A percentile compares a stretch with the other conserved stretches of the same genome.
Conservation (phyloP, 805 yeast genomes). For the Debaryomyces castellii region DNA sequence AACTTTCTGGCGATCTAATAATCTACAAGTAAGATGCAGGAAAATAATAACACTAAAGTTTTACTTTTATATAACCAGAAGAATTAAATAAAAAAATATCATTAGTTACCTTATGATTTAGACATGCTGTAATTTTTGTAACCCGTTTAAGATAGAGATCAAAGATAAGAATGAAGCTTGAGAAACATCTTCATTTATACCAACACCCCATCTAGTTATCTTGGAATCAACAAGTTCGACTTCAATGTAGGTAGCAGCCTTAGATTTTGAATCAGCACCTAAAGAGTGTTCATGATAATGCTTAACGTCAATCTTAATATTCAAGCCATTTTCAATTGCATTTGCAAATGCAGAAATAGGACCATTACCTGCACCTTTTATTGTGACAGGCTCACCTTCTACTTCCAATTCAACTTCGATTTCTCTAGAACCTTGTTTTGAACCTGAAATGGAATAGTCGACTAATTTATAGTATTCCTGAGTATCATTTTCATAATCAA, state of each 20-base stretch:
- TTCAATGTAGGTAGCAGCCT: constrained; percentile 74
- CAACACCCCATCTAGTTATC: constrained; percentile 78
- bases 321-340: constrained; percentile 53
- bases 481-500: constrained; percentile 30
- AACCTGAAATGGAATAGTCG: constrained; percentile 48
- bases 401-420: constrained; percentile 51
- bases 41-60: neutral
- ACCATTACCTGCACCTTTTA: constrained; percentile 75
- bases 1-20: neutral
- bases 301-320: constrained; percentile 56
- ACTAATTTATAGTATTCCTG: constrained; percentile 34
- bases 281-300: constrained; percentile 79
- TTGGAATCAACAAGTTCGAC: constrained; percentile 28
- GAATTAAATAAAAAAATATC: neutral
- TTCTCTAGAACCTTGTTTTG: constrained; percentile 35
- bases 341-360: constrained; percentile 75
- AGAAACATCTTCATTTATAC: constrained; percentile 86
- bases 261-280: constrained; percentile 67
- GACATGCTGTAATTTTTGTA: constrained; percentile 15
- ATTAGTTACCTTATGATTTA: neutral
- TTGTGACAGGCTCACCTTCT: constrained; percentile 35
- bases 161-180: constrained; percentile 77
- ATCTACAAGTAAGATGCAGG: neutral
- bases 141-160: constrained; percentile 59
- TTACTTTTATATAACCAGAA: neutral